Base-by-base conservation (phyloP, 139 green algal genomes). In the Penium margaritaceum region DNA sequence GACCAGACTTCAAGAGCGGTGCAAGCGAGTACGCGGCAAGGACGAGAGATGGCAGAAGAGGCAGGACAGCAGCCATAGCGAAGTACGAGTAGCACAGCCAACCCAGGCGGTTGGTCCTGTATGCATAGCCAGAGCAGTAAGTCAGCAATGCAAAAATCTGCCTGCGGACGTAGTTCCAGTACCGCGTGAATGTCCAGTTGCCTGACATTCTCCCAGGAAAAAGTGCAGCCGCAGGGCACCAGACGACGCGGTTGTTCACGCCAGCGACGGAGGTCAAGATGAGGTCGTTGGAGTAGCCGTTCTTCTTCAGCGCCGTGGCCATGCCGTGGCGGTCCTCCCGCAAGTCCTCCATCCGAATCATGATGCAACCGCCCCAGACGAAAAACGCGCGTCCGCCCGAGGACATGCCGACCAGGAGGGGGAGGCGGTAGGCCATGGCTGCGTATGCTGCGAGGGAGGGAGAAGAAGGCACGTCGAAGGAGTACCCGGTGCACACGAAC, bases 61-160 rank as follows among this genome's bases (percentile, higher is more conserved):
- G 70, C 21, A 84, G 33, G 27, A 89, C 79, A 12, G 91, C 73
- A 15, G 77, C 84, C 79, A 75, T 81, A 0, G 89, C 93, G 5
- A 85, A 75, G 64, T 85, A 91, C 24, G 72, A 75, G 70, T 81
- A 63, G 67, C 30, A 61, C 3, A 75, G 47, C 61, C 89, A 85
- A 72, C 94, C 87, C 9, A 30, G 71, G 77, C 90, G 86, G 75
- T 86, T 86, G 62, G 84, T 83, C 34, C 66, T 53, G 27, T 70
- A 70, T 67, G 87, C 86, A 72, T 84, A 85, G 19, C 14, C 0
- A 53, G 57, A 78, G 54, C 81, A 62, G 55, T 95, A 97, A 0
- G 91, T 97, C 83, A 95, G 88, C 66, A 96, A 83, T 27, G 96
- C 92, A 74, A 87, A 95, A 70, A 96, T 82, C 84, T 97, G 92